Evolutionary conservation across 129 eudicot genomes (phyloP), one percentile per base, ranked within the genome.

Genomic region (Pittosporum tobira): DNA sequence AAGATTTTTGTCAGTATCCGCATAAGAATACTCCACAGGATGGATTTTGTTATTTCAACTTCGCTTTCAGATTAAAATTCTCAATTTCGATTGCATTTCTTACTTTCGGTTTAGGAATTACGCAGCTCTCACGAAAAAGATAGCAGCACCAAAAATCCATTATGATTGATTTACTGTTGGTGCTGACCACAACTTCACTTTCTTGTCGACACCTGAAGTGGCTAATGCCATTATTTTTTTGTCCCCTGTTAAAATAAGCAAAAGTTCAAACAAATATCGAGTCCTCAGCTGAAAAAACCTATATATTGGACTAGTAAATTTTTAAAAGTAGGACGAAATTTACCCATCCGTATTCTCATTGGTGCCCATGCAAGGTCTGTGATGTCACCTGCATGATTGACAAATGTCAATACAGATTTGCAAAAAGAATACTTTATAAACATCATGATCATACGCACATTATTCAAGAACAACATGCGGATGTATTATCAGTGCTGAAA

Each of bases 331-430:
- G 57, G 13, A 20, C 13, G n/a, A n/a, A 65, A 76, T 40, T 75
- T 68, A 87, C 99, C 96, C 26, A 64, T 71, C 45, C 82, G 75
- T 58, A 91, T 73, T 22, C 80, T 56, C 51, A 72, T 74, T 51
- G 94, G 94, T 18, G 99, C 76, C 99, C 99, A 91, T 55, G 78
- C 84, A 22, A 91, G 75, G 71, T 80, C 88, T n/a, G 99, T 91
- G 63, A 91, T 87, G 27, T 83, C 88, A 87, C 82, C 99, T 91
- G 94, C 72, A 75, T 50, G 45, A 37, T 0, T 37, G 48, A 69
- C 47, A 5, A 49, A 9, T 16, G 30, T 67, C 3, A 34, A 34
- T 54, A 2, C 3, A 29, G 10, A 25, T 14, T 20, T 24, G 50
- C 8, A n/a, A 54, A 55, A n/a, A 61, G 25, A 21, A 54, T 42